Conservation (phyloP, 1,284 basidiomycete genomes). For the Cutaneotrichosporon arboriforme region DNA sequence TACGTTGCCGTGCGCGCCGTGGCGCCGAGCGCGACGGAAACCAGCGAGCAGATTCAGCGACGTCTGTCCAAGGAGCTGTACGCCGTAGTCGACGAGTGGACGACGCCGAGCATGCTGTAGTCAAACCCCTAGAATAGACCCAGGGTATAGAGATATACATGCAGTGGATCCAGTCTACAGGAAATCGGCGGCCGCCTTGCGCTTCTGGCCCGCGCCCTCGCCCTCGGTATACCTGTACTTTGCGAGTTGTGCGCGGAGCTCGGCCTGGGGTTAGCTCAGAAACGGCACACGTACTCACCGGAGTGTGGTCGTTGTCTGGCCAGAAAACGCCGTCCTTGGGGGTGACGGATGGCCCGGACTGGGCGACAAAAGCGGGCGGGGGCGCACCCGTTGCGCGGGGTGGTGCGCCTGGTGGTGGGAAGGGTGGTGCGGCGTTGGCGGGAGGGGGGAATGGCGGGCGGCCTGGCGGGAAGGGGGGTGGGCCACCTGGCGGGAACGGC, state of each 20-base stretch:
- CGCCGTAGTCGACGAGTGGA: constrained; percentile 65
- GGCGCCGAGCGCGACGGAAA: constrained; percentile 51
- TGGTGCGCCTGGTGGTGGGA: constrained; percentile 26
- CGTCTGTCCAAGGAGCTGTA: constrained; percentile 78
- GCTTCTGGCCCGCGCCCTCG: constrained; percentile 34
- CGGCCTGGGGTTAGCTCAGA: constrained; percentile 36
- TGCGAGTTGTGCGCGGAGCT: constrained; percentile 67
- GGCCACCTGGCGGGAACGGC: constrained; percentile 13
- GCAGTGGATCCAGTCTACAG: constrained; percentile 20
- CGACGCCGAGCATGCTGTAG: constrained; percentile 19
- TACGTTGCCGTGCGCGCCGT: constrained; percentile 62
- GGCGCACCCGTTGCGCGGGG: constrained; percentile 15
- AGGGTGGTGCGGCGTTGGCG: constrained; percentile 29
- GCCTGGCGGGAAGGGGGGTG: constrained; percentile 2
- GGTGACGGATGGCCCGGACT: constrained; percentile 18
- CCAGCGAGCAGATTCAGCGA: constrained; percentile 66
- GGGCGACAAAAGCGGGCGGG: constrained; percentile 26
- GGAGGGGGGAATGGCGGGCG: constrained; percentile 9
- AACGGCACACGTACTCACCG: constrained; percentile 10
- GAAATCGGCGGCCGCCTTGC: constrained; percentile 50
- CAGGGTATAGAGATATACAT: neutral
- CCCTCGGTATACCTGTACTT: constrained; percentile 61
- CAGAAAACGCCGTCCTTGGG: constrained; percentile 48
- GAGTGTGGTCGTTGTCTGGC: constrained; percentile 44
- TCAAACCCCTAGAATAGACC: neutral